Conservation (phyloP, 345 rosid species). For the Eucalyptus tenuipes region DNA sequence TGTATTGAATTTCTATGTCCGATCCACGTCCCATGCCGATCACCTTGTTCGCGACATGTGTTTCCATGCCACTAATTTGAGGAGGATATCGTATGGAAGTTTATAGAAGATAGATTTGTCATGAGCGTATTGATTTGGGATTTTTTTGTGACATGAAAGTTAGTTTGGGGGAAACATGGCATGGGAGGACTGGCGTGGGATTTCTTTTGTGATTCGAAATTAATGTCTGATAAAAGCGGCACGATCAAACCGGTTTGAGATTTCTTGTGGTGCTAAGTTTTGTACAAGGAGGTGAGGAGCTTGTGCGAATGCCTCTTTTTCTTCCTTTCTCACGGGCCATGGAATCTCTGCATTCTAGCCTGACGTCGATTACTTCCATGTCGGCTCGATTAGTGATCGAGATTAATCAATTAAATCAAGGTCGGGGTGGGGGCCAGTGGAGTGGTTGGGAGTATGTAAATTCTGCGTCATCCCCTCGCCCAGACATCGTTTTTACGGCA, state of each 20-base stretch:
- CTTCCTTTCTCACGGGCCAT: not conserved
- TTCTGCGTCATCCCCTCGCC: not conserved
- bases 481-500: not conserved
- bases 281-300: not conserved
- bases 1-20: not conserved
- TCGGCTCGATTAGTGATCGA: not conserved
- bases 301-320: not conserved
- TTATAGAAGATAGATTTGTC: not conserved
- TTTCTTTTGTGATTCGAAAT: not conserved
- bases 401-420: not conserved
- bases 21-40: not conserved
- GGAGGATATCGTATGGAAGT: not conserved
- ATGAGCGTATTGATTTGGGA: accelerated
- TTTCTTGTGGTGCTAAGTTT: not conserved
- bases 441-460: not conserved
- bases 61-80: not conserved
- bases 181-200: not conserved
- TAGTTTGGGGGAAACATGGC: not conserved
- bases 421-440: not conserved
- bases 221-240: not conserved
- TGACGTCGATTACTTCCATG: not conserved
- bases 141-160: not conserved
- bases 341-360: not conserved
- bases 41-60: not conserved
- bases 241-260: not conserved